Base-by-base conservation (phyloP, 1,284 basidiomycete species). In the Cryptococcus sp. region DNA sequence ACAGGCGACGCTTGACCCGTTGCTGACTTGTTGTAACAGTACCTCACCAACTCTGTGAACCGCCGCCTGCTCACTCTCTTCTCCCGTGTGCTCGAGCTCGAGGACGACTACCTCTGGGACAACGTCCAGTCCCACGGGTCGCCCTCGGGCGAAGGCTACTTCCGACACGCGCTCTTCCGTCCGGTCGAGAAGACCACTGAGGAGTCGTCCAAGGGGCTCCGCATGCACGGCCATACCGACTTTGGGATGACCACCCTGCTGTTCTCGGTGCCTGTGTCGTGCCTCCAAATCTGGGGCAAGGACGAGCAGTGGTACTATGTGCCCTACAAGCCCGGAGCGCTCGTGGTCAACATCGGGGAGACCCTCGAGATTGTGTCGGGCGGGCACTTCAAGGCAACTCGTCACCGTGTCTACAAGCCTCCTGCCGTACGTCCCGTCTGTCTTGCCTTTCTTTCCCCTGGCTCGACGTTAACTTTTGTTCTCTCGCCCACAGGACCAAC, bases 211-310 rank as follows among this genome's bases (percentile, higher is more conserved):
- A 73, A 72, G n/a, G 77, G 77, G 2, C 67, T 78, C 0, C 60
- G 76, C 0, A 69, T 79, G 47, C 77, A 79, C 63, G 77, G 78
- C n/a, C 78, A 79, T 58, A 77, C 76, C 36, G 78, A 79, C 54
- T 79, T 78, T 59, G 78, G 78, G 46, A 60, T 66, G 28, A 77
- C 77, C 42, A 75, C 73, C 20, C 69, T 78, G 48, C 72, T 79
- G 40, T 79, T 77, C 71, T 72, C 68, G 1, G 77, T 79, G 51
- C 78, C 78, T 2, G 76, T 79, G 59, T 77, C 76, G 0, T 73
- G 71, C 18, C 68, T 79, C 16, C 77, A 79, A 56, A 78, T 79
- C 53, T 72, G 78, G 57, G 76, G 74, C 59, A 68, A 68, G 1
- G 76, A 78, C 51, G 73, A 78, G 52, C 33, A 68, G 52, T 79